Conservation (phyloP, 2,329 filamentous ascomycete species). For the Colletotrichum lupini region DNA sequence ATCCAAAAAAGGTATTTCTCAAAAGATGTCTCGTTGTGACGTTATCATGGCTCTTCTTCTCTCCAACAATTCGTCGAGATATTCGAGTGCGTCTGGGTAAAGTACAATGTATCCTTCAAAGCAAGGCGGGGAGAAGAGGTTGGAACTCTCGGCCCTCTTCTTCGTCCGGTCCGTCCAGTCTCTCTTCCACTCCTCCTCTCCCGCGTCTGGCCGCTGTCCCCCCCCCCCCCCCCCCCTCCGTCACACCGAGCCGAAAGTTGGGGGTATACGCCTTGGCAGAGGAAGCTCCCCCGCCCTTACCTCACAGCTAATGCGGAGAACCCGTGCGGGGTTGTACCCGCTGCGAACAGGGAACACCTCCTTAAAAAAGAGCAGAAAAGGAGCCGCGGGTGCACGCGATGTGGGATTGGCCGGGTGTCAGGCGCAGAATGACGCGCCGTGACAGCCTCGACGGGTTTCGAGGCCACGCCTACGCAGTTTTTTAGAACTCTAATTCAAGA, state of each 20-base stretch:
- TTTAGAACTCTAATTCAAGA: background rate
- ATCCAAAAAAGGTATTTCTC: background rate
- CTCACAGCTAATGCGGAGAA: constrained; percentile 33
- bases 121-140: background rate
- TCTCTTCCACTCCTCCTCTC: too few species aligned
- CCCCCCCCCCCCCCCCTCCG: background rate
- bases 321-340: constrained; percentile 23
- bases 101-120: background rate
- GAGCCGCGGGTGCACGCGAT: background rate
- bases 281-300: background rate
- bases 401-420: background rate
- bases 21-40: background rate
- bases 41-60: background rate
- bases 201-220: constrained; percentile 9
- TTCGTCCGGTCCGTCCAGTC: background rate
- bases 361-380: background rate
- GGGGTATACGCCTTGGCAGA: constrained; percentile 28
- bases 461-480: background rate
- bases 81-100: background rate
- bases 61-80: background rate
- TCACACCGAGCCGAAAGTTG: background rate
- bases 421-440: background rate
- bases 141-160: background rate
- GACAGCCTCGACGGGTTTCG: background rate
- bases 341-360: constrained; percentile 21